These are phyloP conservation scores for Hygrophorus pudorinus DNA, from an alignment of 768 basidiomycete genomes.

Conservation along the genomic window DNA sequence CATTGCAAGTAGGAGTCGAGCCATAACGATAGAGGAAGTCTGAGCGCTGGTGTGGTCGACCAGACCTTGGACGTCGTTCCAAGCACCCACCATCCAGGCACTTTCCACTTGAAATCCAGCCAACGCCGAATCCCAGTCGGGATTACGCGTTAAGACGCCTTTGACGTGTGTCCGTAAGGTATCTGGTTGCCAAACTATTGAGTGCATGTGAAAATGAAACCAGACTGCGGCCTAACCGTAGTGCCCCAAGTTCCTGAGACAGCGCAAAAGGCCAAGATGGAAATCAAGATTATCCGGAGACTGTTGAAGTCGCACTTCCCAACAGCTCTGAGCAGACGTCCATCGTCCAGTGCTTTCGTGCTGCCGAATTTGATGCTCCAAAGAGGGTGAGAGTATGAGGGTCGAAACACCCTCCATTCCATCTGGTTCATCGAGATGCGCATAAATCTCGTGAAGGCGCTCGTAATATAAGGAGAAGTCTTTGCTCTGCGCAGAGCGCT, in stretches of 20 bases:
- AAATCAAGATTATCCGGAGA: conserved; percentile 82
- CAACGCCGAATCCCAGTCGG: conserved; percentile 71
- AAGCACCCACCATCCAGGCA: conserved; percentile 93
- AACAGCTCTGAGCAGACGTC: conserved; percentile 98
- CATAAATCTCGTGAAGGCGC: conserved; percentile 90
- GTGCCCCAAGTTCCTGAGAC: conserved; percentile 90
- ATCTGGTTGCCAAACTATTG: conserved; percentile 38
- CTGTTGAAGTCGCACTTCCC: conserved; percentile 91
- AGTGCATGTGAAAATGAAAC: conserved; percentile 1
- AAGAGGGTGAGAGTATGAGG: conserved; percentile 74
- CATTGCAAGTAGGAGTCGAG: conserved; percentile 73
- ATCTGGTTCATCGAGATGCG: conserved; percentile 93
- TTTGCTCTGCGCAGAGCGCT: conserved; percentile 26
- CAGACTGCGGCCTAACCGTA: conserved; percentile 57
- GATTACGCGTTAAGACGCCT: conserved; percentile 78
- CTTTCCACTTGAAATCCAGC: conserved; percentile 86
- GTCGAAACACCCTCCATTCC: conserved; percentile 98
- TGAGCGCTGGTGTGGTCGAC: conserved; percentile 39
- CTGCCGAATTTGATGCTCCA: conserved; percentile 95
- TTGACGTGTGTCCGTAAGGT: conserved; percentile 90
- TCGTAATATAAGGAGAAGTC: conserved; percentile 74
- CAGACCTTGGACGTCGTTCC: conserved; percentile 68
- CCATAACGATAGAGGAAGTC: conserved; percentile 62
- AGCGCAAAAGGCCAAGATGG: conserved; percentile 84
- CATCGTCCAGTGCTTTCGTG: conserved; percentile 95